A percentile compares a stretch with the other conserved stretches of the same genome.
Evolutionary conservation across 257 asterid genomes (phyloP).

Genomic region (Solanum pimpinellifolium): DNA sequence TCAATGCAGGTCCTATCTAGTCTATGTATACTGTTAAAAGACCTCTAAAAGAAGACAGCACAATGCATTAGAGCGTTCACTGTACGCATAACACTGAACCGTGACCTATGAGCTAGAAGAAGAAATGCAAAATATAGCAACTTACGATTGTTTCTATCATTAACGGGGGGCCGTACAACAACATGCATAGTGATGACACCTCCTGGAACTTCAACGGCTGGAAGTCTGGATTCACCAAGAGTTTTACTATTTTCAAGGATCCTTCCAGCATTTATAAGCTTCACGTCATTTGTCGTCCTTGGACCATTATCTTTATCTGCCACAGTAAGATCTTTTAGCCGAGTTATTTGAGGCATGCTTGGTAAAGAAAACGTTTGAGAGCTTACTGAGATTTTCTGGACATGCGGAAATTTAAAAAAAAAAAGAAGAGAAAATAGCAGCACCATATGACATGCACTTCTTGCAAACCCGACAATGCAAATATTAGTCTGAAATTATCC

Average conservation of each 20-base stretch:
- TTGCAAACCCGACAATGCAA: background rate
- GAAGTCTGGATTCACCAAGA: constrained; percentile 62
- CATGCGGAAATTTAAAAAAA: background rate
- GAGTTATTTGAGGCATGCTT: background rate
- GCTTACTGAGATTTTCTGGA: background rate
- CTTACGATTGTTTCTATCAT: constrained; percentile 59
- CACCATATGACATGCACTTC: background rate
- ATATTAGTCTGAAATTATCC: background rate
- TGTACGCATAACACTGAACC: background rate
- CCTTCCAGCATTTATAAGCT: constrained; percentile 77
- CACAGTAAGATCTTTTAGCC: background rate
- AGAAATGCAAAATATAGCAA: background rate
- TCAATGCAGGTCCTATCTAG: background rate
- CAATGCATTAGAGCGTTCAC: background rate
- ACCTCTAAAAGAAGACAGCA: background rate
- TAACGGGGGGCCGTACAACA: constrained; percentile 59
- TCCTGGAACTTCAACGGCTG: constrained; percentile 74
- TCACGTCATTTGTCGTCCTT: constrained; percentile 52
- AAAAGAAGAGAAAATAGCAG: background rate
- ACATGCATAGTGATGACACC: constrained; percentile 84
- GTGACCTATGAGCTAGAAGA: background rate
- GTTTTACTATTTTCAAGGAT: constrained; percentile 79
- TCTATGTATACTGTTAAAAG: background rate
- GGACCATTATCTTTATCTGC: constrained; percentile 79
- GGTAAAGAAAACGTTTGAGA: background rate